A percentile compares a stretch with the other conserved stretches of the same genome.
Evolutionary conservation across 2,329 filamentous ascomycete genomes (phyloP).

Genomic region (Exophiala viscosa): DNA sequence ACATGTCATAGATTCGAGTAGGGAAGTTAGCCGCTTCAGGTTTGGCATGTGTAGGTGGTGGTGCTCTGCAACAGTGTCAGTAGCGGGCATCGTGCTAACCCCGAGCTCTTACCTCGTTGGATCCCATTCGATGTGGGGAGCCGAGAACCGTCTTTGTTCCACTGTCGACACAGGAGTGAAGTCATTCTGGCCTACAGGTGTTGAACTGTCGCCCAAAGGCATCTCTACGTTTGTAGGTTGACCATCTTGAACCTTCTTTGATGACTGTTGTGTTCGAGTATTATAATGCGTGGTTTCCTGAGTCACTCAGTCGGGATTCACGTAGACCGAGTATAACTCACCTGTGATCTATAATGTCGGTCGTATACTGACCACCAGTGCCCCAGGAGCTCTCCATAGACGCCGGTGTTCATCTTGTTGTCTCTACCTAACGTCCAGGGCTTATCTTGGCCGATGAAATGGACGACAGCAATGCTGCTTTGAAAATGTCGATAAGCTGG

Average conservation of each 20-base stretch:
- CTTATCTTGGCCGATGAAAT: constrained; percentile 91
- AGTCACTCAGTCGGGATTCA: neutral
- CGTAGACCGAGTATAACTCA: neutral
- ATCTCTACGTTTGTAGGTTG: constrained; percentile 36
- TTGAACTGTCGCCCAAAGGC: constrained; percentile 42
- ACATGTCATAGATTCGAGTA: constrained; percentile 76
- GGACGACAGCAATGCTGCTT: constrained; percentile 80
- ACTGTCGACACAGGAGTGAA: constrained; percentile 43
- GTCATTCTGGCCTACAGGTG: constrained; percentile 40
- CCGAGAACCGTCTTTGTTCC: constrained; percentile 52
- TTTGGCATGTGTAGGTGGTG: constrained; percentile 61
- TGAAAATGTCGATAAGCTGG: constrained; percentile 93
- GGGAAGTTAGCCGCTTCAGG: constrained; percentile 87
- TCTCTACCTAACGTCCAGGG: constrained; percentile 72
- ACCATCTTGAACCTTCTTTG: constrained; percentile 36
- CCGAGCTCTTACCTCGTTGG: constrained; percentile 51
- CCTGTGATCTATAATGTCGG: constrained; percentile 61
- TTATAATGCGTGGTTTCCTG: constrained; percentile 16
- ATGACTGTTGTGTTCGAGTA: constrained; percentile 11
- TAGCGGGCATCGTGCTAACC: constrained; percentile 11
- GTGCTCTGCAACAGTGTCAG: constrained; percentile 49
- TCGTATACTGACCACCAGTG: constrained; percentile 96
- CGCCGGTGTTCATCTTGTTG: constrained; percentile 52
- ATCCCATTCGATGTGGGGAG: constrained; percentile 61
- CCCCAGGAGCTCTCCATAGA: constrained; percentile 78